Evolutionary conservation across 2,329 filamentous ascomycete genomes (phyloP).

Genomic region (Hypoxylon sp.): DNA sequence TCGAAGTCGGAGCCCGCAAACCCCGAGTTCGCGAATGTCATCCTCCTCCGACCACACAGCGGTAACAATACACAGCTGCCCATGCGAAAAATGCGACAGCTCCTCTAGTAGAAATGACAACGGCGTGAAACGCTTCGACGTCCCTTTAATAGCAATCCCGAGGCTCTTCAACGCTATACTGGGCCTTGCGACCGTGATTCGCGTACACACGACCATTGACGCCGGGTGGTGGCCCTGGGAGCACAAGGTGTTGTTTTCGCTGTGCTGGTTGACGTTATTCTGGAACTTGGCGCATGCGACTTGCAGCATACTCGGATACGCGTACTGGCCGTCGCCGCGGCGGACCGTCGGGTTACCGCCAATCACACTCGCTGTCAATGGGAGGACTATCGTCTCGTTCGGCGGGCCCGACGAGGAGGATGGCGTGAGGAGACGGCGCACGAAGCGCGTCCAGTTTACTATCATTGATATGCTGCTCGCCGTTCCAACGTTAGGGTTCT

Average conservation of each 20-base stretch:
- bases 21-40: slow-evolving; percentile 38
- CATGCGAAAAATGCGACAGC: slow-evolving; percentile 40
- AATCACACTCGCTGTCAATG: slow-evolving; percentile 45
- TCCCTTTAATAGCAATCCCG: slow-evolving; percentile 49
- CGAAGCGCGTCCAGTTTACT: slow-evolving; percentile 47
- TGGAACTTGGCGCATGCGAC: slow-evolving; percentile 48
- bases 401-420: slow-evolving; percentile 51
- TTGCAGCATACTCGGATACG: slow-evolving; percentile 47
- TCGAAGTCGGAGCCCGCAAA: slow-evolving; percentile 45
- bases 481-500: slow-evolving; percentile 45
- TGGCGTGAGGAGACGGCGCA: slow-evolving; percentile 45
- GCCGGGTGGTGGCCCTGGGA: slow-evolving; percentile 51
- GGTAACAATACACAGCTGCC: slow-evolving; percentile 36
- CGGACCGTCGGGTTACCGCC: slow-evolving; percentile 50
- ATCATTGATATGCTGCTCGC: slow-evolving; percentile 48
- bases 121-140: slow-evolving; percentile 43
- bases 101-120: slow-evolving; percentile 17
- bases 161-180: slow-evolving; percentile 47
- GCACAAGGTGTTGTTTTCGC: slow-evolving; percentile 49
- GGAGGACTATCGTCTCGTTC: slow-evolving; percentile 47
- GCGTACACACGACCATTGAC: slow-evolving; percentile 49
- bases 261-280: slow-evolving; percentile 48
- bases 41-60: slow-evolving; percentile 35
- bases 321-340: slow-evolving; percentile 49
- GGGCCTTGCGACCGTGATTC: slow-evolving; percentile 47